Conservation (phyloP, 306 rosid species). For the Prunus armeniaca region DNA sequence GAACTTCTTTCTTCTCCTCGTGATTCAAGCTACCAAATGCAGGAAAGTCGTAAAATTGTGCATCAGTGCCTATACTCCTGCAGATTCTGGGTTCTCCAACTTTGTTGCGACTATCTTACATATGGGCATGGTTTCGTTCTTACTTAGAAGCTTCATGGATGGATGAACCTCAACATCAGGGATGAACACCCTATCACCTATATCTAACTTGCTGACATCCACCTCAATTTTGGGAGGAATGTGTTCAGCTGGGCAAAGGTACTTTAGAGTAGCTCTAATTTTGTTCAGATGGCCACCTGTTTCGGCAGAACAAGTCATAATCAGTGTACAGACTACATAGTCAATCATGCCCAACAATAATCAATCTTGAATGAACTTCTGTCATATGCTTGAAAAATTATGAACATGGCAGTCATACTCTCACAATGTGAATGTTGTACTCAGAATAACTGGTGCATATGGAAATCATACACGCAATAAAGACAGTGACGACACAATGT, state of each 20-base stretch:
- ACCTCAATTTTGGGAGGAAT: slow-evolving; percentile 84
- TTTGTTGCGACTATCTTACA: slow-evolving; percentile 64
- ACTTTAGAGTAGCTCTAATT: slow-evolving; percentile 69
- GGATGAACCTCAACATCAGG: slow-evolving; percentile 68
- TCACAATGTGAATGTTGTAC: too few relatives aligned
- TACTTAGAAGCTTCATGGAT: slow-evolving; percentile 79
- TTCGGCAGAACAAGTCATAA: slow-evolving; percentile 22
- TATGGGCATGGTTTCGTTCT: slow-evolving; percentile 72
- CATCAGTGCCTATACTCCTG: slow-evolving; percentile 23
- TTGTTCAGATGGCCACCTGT: slow-evolving; percentile 69
- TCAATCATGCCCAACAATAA: neutral
- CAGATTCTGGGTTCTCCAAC: slow-evolving; percentile 38
- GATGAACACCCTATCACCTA: slow-evolving; percentile 67
- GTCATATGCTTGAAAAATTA: too few relatives aligned
- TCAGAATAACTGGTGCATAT: too few relatives aligned
- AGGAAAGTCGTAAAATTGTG: neutral
- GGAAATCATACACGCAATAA: neutral
- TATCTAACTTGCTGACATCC: slow-evolving; percentile 77
- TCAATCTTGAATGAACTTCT: neutral
- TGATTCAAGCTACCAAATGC: neutral
- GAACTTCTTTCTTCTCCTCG: slow-evolving; percentile 15
- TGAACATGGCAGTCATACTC: too few relatives aligned
- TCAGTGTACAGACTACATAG: slow-evolving; percentile 5
- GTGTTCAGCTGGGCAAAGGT: slow-evolving; percentile 70
- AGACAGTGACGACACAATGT: neutral